Evolutionary conservation across 2,329 filamentous ascomycete species (phyloP).

Genomic region (Tetracladium maxilliforme): DNA sequence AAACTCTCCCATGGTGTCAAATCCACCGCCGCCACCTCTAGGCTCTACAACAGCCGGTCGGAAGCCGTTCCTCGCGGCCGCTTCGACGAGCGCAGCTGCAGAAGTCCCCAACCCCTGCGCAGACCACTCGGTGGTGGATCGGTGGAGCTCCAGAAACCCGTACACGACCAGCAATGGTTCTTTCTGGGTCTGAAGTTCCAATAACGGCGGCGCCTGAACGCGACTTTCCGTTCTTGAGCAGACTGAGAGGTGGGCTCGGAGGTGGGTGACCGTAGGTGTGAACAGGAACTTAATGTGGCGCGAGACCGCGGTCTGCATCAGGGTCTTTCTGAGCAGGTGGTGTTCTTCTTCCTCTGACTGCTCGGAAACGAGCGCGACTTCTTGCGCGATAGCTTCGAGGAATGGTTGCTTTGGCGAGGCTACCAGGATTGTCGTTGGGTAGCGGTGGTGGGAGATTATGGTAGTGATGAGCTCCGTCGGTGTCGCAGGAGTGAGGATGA

Average conservation of each 20-base stretch:
- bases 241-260: neutral
- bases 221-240: too few relatives aligned
- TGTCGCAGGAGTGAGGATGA: too few relatives aligned
- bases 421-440: neutral
- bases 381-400: too few relatives aligned
- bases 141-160: conserved; percentile 50
- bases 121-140: conserved; percentile 58
- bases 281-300: neutral
- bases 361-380: too few relatives aligned
- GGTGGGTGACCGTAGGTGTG: neutral
- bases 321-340: neutral
- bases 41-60: too few relatives aligned
- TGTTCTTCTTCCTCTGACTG: too few relatives aligned
- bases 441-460: neutral
- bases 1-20: conserved; percentile 16
- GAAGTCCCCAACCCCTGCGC: conserved; percentile 55
- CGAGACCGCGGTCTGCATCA: neutral
- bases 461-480: too few relatives aligned
- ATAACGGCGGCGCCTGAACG: too few relatives aligned
- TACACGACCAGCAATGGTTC: conserved; percentile 43
- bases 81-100: conserved; percentile 47
- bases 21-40: too few relatives aligned
- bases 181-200: conserved; percentile 7
- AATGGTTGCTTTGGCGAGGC: too few relatives aligned
- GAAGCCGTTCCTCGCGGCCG: conserved; percentile 33